Percentiles rank a stretch among this genome's conserved stretches.
Conservation (phyloP, 192 early-diverging fungal species). For the Gamsiella multidivaricata region DNA sequence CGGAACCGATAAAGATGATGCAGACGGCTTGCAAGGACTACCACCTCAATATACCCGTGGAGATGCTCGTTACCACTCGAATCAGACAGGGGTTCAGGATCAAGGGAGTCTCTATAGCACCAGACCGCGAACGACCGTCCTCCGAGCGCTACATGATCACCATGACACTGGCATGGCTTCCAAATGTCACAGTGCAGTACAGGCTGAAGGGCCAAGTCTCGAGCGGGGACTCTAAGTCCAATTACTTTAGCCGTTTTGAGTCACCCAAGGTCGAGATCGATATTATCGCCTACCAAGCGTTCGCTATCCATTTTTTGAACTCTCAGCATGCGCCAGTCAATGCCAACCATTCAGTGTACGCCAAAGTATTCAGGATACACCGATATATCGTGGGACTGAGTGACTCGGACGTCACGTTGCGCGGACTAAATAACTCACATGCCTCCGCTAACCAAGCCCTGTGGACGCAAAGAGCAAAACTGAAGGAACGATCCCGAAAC, state of each 20-base stretch:
- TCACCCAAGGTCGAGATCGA: slow-evolving; percentile 62
- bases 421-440: slow-evolving; percentile 48
- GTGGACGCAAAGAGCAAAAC: slow-evolving; percentile 35
- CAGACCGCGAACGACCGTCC: slow-evolving; percentile 52
- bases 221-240: slow-evolving; percentile 2
- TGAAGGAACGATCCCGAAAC: slow-evolving; percentile 18
- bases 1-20: slow-evolving; percentile 71
- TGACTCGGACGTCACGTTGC: slow-evolving; percentile 62
- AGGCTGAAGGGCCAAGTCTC: slow-evolving; percentile 65
- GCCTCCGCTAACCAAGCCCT: slow-evolving; percentile 42
- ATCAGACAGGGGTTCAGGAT: slow-evolving; percentile 79
- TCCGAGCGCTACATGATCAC: slow-evolving; percentile 68
- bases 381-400: slow-evolving; percentile 57
- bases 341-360: slow-evolving; percentile 57
- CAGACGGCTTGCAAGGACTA: slow-evolving; percentile 74
- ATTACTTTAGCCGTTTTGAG: slow-evolving; percentile 52
- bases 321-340: slow-evolving; percentile 56
- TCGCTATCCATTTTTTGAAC: slow-evolving; percentile 57
- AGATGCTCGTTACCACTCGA: slow-evolving; percentile 70
- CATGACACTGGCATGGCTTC: slow-evolving; percentile 78
- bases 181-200: slow-evolving; percentile 82
- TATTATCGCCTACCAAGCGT: slow-evolving; percentile 59
- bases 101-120: slow-evolving; percentile 61
- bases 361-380: slow-evolving; percentile 63
- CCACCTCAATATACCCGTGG: slow-evolving; percentile 66